phyloP scores from a whole-genome alignment of 2,329 filamentous ascomycete genomes.

The Aureobasidium uvarum region DNA sequence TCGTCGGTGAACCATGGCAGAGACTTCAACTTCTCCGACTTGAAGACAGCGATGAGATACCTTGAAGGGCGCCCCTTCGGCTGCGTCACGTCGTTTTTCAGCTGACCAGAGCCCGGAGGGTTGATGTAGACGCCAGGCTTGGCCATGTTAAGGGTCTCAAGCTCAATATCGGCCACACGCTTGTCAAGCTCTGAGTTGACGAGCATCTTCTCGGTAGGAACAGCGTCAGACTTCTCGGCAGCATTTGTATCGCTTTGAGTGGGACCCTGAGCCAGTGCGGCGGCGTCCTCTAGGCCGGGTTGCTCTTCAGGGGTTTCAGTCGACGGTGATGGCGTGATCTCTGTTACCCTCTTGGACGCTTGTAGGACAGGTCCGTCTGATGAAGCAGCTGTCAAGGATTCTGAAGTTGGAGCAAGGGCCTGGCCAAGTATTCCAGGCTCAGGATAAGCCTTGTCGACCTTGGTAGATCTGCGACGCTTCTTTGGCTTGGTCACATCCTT shows the following conservation, averaged over 20 bases:
- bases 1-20: constrained; percentile 40
- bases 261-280: neutral
- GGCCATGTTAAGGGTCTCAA: constrained; percentile 36
- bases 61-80: constrained; percentile 45
- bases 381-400: neutral
- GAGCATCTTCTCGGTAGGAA: neutral
- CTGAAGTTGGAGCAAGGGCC: neutral
- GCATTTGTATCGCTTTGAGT: neutral
- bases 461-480: constrained; percentile 8
- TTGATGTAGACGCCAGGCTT: constrained; percentile 47
- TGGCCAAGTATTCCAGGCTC: neutral
- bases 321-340: neutral
- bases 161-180: constrained; percentile 34
- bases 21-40: constrained; percentile 37
- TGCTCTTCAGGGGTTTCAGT: neutral
- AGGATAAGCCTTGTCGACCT: neutral
- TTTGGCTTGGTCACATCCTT: neutral
- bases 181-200: constrained; percentile 17
- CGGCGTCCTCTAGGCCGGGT: neutral
- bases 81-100: constrained; percentile 34
- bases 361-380: neutral
- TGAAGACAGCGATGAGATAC: constrained; percentile 47
- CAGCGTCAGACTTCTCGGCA: neutral
- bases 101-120: constrained; percentile 43
- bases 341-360: neutral